Evolutionary conservation across 1,139 yeast genomes (phyloP).

Genomic region (Arxiozyma slooffiae): DNA sequence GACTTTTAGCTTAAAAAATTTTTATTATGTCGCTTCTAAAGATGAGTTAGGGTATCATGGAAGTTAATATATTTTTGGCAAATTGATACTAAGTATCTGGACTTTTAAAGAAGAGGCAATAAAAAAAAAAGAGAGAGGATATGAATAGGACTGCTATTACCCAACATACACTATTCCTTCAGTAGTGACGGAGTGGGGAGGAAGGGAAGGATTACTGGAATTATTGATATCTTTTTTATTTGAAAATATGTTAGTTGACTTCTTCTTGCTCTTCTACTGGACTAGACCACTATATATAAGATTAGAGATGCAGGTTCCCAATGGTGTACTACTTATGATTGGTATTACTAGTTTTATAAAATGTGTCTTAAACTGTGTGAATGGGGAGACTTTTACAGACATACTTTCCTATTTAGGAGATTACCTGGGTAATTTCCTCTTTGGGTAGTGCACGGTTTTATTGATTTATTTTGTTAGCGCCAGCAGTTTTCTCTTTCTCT

Average conservation of each 20-base stretch:
- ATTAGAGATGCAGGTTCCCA: too few relatives aligned
- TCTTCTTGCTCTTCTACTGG: not conserved
- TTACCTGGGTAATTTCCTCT: not conserved
- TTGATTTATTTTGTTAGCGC: not conserved
- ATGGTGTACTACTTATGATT: too few relatives aligned
- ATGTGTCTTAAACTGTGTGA: too few relatives aligned
- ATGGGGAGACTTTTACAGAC: not conserved
- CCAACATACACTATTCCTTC: not conserved
- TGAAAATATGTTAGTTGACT: not conserved
- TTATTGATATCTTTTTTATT: too few relatives aligned
- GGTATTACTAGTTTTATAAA: too few relatives aligned
- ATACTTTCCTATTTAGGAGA: not conserved
- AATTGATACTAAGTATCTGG: not conserved
- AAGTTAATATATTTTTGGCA: too few relatives aligned
- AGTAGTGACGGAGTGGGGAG: not conserved
- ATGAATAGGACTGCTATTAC: not conserved
- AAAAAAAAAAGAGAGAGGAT: constrained; percentile 4
- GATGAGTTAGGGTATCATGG: not conserved
- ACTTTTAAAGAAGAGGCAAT: not conserved
- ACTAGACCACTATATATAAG: not conserved
- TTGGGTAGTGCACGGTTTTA: not conserved
- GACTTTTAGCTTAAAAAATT: too few relatives aligned
- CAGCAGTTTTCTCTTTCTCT: too few relatives aligned
- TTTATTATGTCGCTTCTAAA: too few relatives aligned
- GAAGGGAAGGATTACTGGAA: not conserved